Conservation (phyloP, 2,329 filamentous ascomycete species). For the Ceratocystis albifundus region DNA sequence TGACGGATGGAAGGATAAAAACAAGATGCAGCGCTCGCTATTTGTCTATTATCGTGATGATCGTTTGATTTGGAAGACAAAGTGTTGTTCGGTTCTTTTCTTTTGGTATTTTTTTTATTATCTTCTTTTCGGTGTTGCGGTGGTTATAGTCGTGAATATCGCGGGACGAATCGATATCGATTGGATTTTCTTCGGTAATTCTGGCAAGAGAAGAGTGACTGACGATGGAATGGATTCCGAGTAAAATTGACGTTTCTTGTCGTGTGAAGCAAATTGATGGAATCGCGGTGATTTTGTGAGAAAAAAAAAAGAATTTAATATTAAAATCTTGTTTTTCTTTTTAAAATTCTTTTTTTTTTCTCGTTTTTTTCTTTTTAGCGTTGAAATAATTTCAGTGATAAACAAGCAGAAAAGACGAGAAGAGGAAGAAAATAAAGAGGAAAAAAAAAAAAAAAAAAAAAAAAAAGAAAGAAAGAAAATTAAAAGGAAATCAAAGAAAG, state of each 20-base stretch:
- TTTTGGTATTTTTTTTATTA: too few relatives aligned
- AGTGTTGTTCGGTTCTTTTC: too few relatives aligned
- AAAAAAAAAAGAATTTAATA: conserved; percentile 10
- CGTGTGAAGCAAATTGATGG: not conserved
- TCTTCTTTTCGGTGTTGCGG: too few relatives aligned
- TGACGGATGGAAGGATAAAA: not conserved
- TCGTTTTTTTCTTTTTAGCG: not conserved
- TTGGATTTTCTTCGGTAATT: not conserved
- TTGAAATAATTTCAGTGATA: conserved; percentile 1
- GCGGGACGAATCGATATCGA: too few relatives aligned
- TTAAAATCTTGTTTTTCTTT: not conserved
- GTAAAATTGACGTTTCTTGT: not conserved
- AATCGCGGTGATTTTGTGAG: not conserved
- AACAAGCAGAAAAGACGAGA: not conserved
- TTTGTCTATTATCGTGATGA: too few relatives aligned
- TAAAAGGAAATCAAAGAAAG: not conserved
- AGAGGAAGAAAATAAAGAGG: too few relatives aligned
- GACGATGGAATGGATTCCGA: too few relatives aligned
- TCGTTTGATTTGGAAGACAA: too few relatives aligned
- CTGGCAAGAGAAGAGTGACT: not conserved
- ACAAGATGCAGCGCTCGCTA: not conserved
- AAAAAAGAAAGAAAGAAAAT: conserved; percentile 11
- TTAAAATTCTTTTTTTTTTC: not conserved
- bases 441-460: conserved; percentile 3
- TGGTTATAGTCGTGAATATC: too few relatives aligned